Conservation (phyloP, 2,329 filamentous ascomycete genomes). For the Aspergillus proliferans region DNA sequence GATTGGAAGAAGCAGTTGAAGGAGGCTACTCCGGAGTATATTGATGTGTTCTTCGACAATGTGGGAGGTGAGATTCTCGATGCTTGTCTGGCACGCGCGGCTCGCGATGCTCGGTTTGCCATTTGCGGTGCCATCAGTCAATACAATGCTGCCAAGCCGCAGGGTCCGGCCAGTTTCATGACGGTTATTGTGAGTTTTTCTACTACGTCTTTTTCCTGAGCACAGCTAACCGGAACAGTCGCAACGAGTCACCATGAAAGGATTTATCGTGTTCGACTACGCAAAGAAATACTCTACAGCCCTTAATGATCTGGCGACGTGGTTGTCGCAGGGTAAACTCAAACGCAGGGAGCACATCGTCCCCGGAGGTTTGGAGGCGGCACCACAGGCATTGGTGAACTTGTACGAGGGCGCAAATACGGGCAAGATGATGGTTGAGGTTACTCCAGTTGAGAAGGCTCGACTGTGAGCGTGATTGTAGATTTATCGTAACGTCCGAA, state of each 20-base stretch:
- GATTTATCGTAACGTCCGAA: background rate
- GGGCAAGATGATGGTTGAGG: slow-evolving; percentile 54
- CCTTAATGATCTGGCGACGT: slow-evolving; percentile 55
- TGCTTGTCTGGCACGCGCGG: slow-evolving; percentile 58
- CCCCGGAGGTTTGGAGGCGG: slow-evolving; percentile 59
- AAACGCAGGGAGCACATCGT: slow-evolving; percentile 66
- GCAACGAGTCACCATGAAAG: slow-evolving; percentile 51
- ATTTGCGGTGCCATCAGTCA: slow-evolving; percentile 66
- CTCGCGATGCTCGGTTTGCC: slow-evolving; percentile 57
- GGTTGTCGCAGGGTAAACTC: slow-evolving; percentile 66
- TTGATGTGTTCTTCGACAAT: slow-evolving; percentile 70
- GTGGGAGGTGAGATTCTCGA: slow-evolving; percentile 67
- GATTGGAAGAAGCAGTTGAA: slow-evolving; percentile 57
- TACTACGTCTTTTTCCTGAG: background rate
- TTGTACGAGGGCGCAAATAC: slow-evolving; percentile 66
- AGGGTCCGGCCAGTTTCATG: slow-evolving; percentile 50
- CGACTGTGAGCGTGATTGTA: slow-evolving; percentile 30
- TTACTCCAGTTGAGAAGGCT: slow-evolving; percentile 35
- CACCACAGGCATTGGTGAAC: slow-evolving; percentile 57
- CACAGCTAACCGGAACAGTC: slow-evolving; percentile 15
- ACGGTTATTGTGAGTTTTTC: slow-evolving; percentile 32
- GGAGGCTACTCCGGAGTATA: slow-evolving; percentile 53
- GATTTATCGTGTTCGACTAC: slow-evolving; percentile 70
- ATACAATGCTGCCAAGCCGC: slow-evolving; percentile 55
- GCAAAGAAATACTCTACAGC: slow-evolving; percentile 52